A percentile compares a stretch with the other conserved stretches of the same genome.
phyloP scores from a whole-genome alignment of 2,329 filamentous ascomycete species.

The Fusarium keratoplasticum region DNA sequence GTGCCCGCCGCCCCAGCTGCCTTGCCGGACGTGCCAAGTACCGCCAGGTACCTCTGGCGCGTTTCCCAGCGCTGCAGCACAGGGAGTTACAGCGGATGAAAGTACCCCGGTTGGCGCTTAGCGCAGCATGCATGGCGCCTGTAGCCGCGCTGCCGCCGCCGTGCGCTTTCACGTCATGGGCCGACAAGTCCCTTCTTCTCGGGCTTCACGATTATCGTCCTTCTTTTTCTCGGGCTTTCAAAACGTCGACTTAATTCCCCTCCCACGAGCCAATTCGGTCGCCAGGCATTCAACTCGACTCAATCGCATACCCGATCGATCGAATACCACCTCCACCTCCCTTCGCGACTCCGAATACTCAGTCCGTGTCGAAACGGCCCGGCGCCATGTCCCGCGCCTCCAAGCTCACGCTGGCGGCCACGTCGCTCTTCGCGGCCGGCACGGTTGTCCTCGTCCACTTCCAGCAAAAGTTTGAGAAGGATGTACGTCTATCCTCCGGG shows the following conservation, averaged over 20 bases:
- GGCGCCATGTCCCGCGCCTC: constrained; percentile 85
- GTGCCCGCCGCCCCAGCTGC: constrained; percentile 21
- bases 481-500: constrained; percentile 64
- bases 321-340: neutral
- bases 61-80: neutral
- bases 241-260: neutral
- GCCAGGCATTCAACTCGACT: fast-evolving
- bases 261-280: neutral
- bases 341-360: neutral
- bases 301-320: neutral
- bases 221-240: neutral
- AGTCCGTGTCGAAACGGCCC: neutral
- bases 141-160: constrained; percentile 27
- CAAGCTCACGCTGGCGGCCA: constrained; percentile 84
- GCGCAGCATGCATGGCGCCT: constrained; percentile 27
- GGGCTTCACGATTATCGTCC: constrained; percentile 17
- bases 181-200: constrained; percentile 20
- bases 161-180: constrained; percentile 35
- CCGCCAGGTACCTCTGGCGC: neutral
- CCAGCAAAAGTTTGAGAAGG: constrained; percentile 85
- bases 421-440: constrained; percentile 78
- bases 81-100: constrained; percentile 2
- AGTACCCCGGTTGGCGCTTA: neutral
- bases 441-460: constrained; percentile 91
- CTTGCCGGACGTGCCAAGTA: constrained; percentile 15